Conservation (phyloP, 2,329 filamentous ascomycete genomes). For the Aureobasidium sp. region DNA sequence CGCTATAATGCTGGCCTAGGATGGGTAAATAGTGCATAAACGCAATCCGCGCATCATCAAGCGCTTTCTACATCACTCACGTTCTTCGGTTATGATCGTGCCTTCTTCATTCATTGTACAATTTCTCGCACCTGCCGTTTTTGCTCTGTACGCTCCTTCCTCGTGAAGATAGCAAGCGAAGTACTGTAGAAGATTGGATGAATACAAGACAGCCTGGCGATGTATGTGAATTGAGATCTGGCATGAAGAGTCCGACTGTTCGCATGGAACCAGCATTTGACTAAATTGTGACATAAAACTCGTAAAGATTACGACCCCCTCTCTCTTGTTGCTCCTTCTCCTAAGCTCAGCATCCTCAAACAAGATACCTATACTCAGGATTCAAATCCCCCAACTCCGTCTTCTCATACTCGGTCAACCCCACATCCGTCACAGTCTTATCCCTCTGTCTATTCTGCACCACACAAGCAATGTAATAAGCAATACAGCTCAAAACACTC, state of each 20-base stretch:
- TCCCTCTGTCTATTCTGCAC: slow-evolving; percentile 54
- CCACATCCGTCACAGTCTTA: slow-evolving; percentile 35
- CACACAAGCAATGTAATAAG: slow-evolving; percentile 53
- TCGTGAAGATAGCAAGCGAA: too few relatives aligned
- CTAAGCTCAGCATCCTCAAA: too few relatives aligned
- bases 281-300: too few relatives aligned
- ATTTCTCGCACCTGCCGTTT: too few relatives aligned
- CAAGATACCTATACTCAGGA: slow-evolving; percentile 51
- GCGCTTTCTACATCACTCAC: neutral
- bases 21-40: neutral
- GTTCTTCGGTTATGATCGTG: neutral
- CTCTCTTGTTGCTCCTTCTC: too few relatives aligned
- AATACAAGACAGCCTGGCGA: too few relatives aligned
- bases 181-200: too few relatives aligned
- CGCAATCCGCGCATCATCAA: neutral
- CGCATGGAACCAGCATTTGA: too few relatives aligned
- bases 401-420: slow-evolving; percentile 55
- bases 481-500: slow-evolving; percentile 50
- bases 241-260: too few relatives aligned
- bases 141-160: too few relatives aligned
- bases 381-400: slow-evolving; percentile 51
- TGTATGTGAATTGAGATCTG: too few relatives aligned
- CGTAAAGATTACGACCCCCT: too few relatives aligned
- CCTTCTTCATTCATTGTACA: neutral
- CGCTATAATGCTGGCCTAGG: neutral